Percentiles rank a stretch among this genome's conserved stretches.
phyloP scores from a whole-genome alignment of 1,284 basidiomycete species.

The Cutaneotrichosporon mucoides region DNA sequence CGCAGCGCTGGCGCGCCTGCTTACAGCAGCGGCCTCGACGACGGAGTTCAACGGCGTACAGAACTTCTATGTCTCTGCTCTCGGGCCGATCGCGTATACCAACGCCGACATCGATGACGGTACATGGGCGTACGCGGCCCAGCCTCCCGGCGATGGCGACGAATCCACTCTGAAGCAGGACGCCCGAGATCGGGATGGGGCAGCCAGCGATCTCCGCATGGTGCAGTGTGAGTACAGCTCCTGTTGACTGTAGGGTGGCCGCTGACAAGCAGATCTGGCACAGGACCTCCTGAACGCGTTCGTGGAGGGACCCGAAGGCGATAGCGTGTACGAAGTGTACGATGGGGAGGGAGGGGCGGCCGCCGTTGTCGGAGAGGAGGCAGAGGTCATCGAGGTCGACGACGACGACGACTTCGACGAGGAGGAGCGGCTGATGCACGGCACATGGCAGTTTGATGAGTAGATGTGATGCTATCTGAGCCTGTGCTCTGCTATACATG shows the following conservation, averaged over 20 bases:
- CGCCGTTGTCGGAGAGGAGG: background rate
- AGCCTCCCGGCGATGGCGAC: conserved; percentile 1
- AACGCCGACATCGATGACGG: conserved; percentile 51
- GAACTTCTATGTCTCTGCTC: conserved; percentile 69
- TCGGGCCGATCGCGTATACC: conserved; percentile 69
- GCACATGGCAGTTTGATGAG: background rate
- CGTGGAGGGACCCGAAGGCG: conserved; percentile 65
- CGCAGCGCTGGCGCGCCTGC: conserved; percentile 27
- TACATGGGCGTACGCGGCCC: conserved; percentile 1
- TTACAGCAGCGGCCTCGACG: conserved; percentile 19
- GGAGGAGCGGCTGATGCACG: conserved; percentile 13
- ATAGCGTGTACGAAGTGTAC: conserved; percentile 65
- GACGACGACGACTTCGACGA: conserved; percentile 15
- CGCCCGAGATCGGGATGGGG: background rate
- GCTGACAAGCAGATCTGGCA: conserved; percentile 55
- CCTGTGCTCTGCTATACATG: too few relatives aligned
- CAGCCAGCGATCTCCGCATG: conserved; percentile 15
- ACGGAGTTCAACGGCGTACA: conserved; percentile 61
- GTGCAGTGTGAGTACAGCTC: conserved; percentile 36
- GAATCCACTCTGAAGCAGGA: background rate
- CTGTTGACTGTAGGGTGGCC: too few relatives aligned
- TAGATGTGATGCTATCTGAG: background rate
- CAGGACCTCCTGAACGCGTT: conserved; percentile 66
- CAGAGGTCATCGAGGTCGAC: background rate
- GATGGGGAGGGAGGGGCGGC: conserved; percentile 24